These are phyloP conservation scores for Fomitopsis palustris DNA, from an alignment of 1,284 basidiomycete species.

Conservation along the genomic window DNA sequence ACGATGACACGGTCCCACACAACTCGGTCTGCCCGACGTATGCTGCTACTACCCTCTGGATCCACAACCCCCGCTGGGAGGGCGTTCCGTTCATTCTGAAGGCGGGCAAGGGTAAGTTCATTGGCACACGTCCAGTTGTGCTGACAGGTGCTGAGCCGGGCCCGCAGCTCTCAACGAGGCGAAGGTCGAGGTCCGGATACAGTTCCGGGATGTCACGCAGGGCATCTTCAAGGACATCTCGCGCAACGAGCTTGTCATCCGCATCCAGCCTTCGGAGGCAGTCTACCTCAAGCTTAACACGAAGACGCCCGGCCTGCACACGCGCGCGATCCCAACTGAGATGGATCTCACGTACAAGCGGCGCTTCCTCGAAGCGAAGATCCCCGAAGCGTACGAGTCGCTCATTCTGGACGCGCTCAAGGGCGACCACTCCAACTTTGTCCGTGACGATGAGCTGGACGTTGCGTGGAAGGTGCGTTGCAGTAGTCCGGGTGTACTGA, in stretches of 20 bases:
- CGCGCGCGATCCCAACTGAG: constrained; percentile 88
- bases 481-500: too few species aligned
- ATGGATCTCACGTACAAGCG: constrained; percentile 98
- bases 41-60: constrained; percentile 84
- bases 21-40: constrained; percentile 91
- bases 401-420: constrained; percentile 88
- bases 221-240: constrained; percentile 96
- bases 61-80: constrained; percentile 95
- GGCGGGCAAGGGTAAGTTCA: constrained; percentile 83
- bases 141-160: not conserved
- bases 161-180: constrained; percentile 86
- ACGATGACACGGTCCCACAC: constrained; percentile 91
- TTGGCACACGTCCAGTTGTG: not conserved
- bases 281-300: constrained; percentile 95
- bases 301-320: constrained; percentile 88
- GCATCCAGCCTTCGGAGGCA: constrained; percentile 93
- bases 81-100: constrained; percentile 97
- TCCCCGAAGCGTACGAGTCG: constrained; percentile 93
- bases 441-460: constrained; percentile 92
- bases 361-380: constrained; percentile 83
- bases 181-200: constrained; percentile 95
- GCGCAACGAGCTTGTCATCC: constrained; percentile 92
- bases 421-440: constrained; percentile 90
- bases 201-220: constrained; percentile 94
- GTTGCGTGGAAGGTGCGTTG: constrained; percentile 85